Evolutionary conservation across 305 asterid species (phyloP), one percentile per base, ranked within the genome.

Genomic region (Fraxinus latifolia): DNA sequence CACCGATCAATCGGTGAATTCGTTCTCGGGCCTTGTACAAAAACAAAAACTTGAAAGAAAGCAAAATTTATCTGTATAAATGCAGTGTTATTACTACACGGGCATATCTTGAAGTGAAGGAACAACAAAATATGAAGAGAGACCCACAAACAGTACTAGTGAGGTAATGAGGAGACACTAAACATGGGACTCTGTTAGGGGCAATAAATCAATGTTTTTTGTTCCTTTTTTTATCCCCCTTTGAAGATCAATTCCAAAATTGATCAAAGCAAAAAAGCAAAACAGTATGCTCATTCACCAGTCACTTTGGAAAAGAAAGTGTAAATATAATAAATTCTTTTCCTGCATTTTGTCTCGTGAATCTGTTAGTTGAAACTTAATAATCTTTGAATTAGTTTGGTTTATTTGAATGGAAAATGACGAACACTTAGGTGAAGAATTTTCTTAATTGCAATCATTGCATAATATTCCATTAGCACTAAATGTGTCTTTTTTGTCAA

Each of bases 401-500:
- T 9, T 74, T 84, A 31, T 42, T 79, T 76, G 37, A 77, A 7
- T 76, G 81, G 67, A 74, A 36, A 78, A 31, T 32, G 76, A 44
- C 76, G 8, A 71, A 42, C n/a, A 12, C 14, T 25, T 37, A 11
- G 1, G n/a, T 5, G 7, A 3, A 27, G 37, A 31, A 14, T 79
- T 72, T 81, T 79, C 82, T 82, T 76, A 83, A 53, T 81, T 76
- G 82, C 77, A 80, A 82, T 83, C 81, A 87, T 87, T 74, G 77
- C 79, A 82, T 78, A 58, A 67, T 68, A 68, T n/a, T 68, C 74
- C 74, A 68, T 82, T 60, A 74, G 82, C 74, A 75, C 81, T 83
- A 77, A 60, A 60, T 32, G 84, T 85, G 85, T 79, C 82, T 32
- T 81, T 62, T 82, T 83, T 67, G 90, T 89, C 91, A 85, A 85